Percentiles rank a stretch among this genome's conserved stretches.
These are phyloP conservation scores for Pseudogymnoascus sp. DNA, from an alignment of 2,329 filamentous ascomycete species.

Conservation along the genomic window DNA sequence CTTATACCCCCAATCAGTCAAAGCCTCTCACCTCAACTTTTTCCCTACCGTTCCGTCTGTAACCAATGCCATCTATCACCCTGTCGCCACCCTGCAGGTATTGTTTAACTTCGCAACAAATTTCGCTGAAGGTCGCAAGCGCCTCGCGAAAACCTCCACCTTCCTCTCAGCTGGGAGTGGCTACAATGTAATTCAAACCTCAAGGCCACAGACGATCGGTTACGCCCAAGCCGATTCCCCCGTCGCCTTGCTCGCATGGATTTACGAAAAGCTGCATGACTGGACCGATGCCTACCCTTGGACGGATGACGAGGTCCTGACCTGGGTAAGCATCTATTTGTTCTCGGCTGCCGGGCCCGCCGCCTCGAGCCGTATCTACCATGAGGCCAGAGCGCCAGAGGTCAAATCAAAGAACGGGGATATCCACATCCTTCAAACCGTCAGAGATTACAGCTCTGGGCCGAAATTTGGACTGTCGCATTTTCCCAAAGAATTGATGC, in stretches of 20 bases:
- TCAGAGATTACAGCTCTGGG: constrained; percentile 26
- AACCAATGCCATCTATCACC: constrained; percentile 5
- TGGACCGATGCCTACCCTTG: constrained; percentile 67
- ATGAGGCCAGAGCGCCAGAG: constrained; percentile 39
- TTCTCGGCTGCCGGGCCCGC: constrained; percentile 64
- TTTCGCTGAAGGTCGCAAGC: not conserved
- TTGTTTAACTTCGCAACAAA: constrained; percentile 3
- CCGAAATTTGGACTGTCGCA: constrained; percentile 44
- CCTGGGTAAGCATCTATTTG: constrained; percentile 67
- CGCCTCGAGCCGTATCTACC: constrained; percentile 63
- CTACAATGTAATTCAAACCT: constrained; percentile 39
- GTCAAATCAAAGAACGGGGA: constrained; percentile 11
- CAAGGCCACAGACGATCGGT: constrained; percentile 64
- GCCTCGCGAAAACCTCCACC: not conserved
- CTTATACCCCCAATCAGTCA: constrained; percentile 48
- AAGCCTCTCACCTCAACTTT: constrained; percentile 44
- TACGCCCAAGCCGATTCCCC: constrained; percentile 64
- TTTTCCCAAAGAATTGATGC: constrained; percentile 50
- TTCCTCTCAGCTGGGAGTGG: constrained; percentile 38
- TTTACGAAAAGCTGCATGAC: constrained; percentile 71
- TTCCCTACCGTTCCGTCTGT: not conserved
- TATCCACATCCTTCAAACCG: constrained; percentile 22
- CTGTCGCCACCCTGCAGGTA: constrained; percentile 1
- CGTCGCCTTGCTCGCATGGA: constrained; percentile 64
- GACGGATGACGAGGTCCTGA: constrained; percentile 68